These are phyloP conservation scores for Daldinia bambusicola DNA, from an alignment of 495 filamentous ascomycete species.

Conservation along the genomic window DNA sequence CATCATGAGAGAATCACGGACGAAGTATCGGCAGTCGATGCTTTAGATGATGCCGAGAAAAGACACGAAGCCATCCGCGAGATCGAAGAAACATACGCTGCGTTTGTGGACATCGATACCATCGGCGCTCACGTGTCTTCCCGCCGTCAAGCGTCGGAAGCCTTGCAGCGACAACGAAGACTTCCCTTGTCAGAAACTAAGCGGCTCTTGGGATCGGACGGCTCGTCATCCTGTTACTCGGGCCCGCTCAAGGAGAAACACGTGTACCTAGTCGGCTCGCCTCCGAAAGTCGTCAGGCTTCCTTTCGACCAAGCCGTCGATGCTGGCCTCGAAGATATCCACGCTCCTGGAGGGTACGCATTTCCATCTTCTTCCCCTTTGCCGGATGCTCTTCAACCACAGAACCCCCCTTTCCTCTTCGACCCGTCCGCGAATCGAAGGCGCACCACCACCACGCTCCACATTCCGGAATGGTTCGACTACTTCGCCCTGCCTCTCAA, in stretches of 20 bases:
- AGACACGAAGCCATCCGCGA: constrained; percentile 22
- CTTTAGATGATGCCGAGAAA: background rate
- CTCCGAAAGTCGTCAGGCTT: constrained; percentile 5
- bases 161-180: constrained; percentile 1
- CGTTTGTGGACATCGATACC: constrained; percentile 26
- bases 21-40: background rate
- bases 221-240: background rate
- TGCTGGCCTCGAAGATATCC: constrained; percentile 16
- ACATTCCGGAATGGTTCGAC: constrained; percentile 51
- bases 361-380: background rate
- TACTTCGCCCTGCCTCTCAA: constrained; percentile 33
- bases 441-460: background rate
- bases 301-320: constrained; percentile 28
- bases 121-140: constrained; percentile 19
- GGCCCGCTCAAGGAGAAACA: constrained; percentile 2
- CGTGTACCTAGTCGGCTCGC: constrained; percentile 25
- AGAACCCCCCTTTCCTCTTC: background rate
- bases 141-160: constrained; percentile 11
- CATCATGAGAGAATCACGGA: background rate
- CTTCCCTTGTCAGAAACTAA: constrained; percentile 24
- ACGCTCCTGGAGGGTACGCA: background rate
- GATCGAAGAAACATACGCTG: constrained; percentile 25
- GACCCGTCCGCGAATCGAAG: background rate
- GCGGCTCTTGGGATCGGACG: constrained; percentile 29
- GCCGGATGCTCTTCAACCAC: background rate